Conservation (phyloP, 441 rosid species). For the Biscutella auriculata region DNA sequence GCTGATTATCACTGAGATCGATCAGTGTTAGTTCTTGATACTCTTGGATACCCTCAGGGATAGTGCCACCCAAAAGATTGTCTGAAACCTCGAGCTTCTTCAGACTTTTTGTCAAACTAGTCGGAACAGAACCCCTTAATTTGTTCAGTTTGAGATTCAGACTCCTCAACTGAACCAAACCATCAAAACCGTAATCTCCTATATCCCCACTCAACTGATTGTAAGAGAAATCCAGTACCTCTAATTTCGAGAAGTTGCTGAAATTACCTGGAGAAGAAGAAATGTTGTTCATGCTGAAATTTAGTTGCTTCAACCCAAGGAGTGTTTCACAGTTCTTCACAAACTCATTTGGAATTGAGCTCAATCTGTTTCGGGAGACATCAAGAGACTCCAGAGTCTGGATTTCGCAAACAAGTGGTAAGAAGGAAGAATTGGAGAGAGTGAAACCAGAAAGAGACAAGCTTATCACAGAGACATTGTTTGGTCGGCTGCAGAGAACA, state of each 20-base stretch:
- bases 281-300: conserved; percentile 39
- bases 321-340: conserved; percentile 30
- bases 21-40: conserved; percentile 29
- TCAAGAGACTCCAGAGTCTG: conserved; percentile 43
- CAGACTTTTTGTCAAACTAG: conserved; percentile 21
- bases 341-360: conserved; percentile 38
- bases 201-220: conserved; percentile 28
- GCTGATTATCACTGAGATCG: conserved; percentile 43
- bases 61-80: conserved; percentile 27
- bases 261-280: conserved; percentile 33
- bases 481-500: conserved; percentile 35
- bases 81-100: conserved; percentile 36
- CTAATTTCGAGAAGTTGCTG: conserved; percentile 34
- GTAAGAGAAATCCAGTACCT: conserved; percentile 44
- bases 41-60: conserved; percentile 34
- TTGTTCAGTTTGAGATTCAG: conserved; percentile 36
- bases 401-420: conserved; percentile 42
- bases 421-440: conserved; percentile 27
- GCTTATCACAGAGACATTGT: conserved; percentile 18
- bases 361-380: conserved; percentile 37
- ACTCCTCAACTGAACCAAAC: conserved; percentile 30
- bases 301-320: conserved; percentile 32
- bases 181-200: conserved; percentile 32
- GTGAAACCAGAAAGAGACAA: conserved; percentile 32
- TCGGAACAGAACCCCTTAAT: conserved; percentile 35